Evolutionary conservation across 2,329 filamentous ascomycete species (phyloP).

Genomic region (Phyllosticta citriasiana): DNA sequence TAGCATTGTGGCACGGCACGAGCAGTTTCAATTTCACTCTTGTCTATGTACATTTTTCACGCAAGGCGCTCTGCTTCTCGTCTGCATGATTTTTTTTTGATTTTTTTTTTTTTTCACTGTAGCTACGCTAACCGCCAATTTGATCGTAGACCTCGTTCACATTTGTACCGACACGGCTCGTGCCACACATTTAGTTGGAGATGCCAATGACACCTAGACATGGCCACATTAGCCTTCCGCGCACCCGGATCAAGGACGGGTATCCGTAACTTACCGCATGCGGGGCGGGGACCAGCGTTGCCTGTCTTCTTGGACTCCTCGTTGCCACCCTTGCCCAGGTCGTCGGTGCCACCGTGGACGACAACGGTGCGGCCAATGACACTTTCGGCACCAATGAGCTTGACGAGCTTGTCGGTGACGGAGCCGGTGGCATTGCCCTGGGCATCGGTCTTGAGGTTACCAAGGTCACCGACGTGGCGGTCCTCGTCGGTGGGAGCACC

Average conservation of each 20-base stretch:
- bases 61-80: neutral
- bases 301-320: conserved; percentile 98
- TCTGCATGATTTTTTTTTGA: neutral
- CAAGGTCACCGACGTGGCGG: conserved; percentile 94
- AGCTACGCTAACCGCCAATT: neutral
- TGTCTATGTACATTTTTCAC: neutral
- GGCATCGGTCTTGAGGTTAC: conserved; percentile 91
- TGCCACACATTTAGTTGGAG: conserved; percentile 48
- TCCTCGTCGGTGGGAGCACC: conserved; percentile 72
- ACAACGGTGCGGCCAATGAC: conserved; percentile 96
- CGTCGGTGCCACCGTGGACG: conserved; percentile 89
- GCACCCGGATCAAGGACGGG: neutral
- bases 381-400: conserved; percentile 93
- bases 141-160: neutral
- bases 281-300: conserved; percentile 85
- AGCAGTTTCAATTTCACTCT: neutral
- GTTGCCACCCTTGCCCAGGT: conserved; percentile 84
- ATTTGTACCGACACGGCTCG: neutral
- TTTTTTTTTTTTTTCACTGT: neutral
- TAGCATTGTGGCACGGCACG: neutral
- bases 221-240: conserved; percentile 21
- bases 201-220: conserved; percentile 71
- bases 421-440: conserved; percentile 84
- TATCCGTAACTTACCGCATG: conserved; percentile 58
- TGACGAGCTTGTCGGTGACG: conserved; percentile 70